Conservation (phyloP, 257 asterid species). For the Scutellaria minor region DNA sequence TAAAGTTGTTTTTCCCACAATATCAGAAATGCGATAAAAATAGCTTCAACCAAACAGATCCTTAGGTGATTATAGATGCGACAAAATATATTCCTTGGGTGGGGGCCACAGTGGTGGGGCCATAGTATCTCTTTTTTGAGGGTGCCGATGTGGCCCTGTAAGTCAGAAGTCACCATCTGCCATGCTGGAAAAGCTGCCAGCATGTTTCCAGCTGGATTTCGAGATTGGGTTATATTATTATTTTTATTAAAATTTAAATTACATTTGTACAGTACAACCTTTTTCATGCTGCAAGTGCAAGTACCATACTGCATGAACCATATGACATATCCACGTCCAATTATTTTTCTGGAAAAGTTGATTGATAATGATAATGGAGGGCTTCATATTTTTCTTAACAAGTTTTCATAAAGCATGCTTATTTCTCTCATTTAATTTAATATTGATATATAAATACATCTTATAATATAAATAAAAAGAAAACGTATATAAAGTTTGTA, state of each 20-base stretch:
- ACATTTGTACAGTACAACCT: not conserved
- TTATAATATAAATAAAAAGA: too few species aligned
- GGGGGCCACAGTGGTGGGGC: slow-evolving; percentile 11
- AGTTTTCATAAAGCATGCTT: too few species aligned
- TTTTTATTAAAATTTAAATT: not conserved
- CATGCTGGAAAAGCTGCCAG: slow-evolving; percentile 57
- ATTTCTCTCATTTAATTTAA: too few species aligned
- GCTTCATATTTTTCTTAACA: too few species aligned
- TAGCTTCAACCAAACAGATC: slow-evolving; percentile 28
- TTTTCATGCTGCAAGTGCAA: slow-evolving; percentile 1
- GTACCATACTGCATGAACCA: not conserved
- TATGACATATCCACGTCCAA: not conserved
- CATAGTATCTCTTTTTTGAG: slow-evolving; percentile 5
- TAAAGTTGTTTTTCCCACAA: not conserved
- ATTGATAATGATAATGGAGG: too few species aligned
- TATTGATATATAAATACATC: too few species aligned
- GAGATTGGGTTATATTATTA: slow-evolving; percentile 1
- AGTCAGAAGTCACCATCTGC: slow-evolving; percentile 51
- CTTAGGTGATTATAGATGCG: not conserved
- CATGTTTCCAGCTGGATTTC: slow-evolving; percentile 52
- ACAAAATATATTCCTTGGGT: slow-evolving; percentile 28
- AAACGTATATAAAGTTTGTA: too few species aligned
- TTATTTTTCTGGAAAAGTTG: too few species aligned
- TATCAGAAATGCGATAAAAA: not conserved
- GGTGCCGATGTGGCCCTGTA: slow-evolving; percentile 44